Conservation (phyloP, 495 filamentous ascomycete genomes). For the Baudoinia panamericana region DNA sequence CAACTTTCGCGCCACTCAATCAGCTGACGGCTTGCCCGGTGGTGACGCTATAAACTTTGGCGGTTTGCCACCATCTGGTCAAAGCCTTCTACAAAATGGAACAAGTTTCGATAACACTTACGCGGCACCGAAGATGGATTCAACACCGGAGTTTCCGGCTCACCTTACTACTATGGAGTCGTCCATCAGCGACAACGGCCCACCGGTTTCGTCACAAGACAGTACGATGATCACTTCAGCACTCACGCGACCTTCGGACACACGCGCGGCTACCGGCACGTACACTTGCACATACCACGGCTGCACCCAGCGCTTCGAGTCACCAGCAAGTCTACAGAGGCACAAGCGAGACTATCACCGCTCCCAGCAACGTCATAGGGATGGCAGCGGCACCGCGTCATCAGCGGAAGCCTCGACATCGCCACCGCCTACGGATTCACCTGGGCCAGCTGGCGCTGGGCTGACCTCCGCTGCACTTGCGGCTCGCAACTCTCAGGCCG, state of each 20-base stretch:
- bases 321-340: conserved; percentile 73
- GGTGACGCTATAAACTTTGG: conserved; percentile 5
- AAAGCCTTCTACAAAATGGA: conserved; percentile 9
- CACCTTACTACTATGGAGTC: conserved; percentile 53
- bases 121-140: conserved; percentile 19
- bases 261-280: conserved; percentile 65
- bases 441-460: conserved; percentile 26
- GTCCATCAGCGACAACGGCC: conserved; percentile 41
- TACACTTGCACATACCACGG: conserved; percentile 94
- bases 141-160: conserved; percentile 45
- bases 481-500: conserved; percentile 64
- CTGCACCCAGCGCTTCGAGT: conserved; percentile 78
- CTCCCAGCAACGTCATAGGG: conserved; percentile 20
- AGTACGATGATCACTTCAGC: conserved; percentile 22
- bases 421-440: conserved; percentile 28
- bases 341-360: conserved; percentile 93
- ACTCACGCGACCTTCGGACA: conserved; percentile 42
- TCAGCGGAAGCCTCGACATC: conserved; percentile 3
- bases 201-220: conserved; percentile 17
- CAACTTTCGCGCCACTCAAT: conserved; percentile 15
- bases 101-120: conserved; percentile 8
- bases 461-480: conserved; percentile 41
- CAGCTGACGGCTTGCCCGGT: conserved; percentile 15
- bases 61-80: conserved; percentile 13
- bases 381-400: conserved; percentile 9